These are phyloP conservation scores for Rehmannia glutinosa DNA, from an alignment of 257 asterid species.

Conservation along the genomic window DNA sequence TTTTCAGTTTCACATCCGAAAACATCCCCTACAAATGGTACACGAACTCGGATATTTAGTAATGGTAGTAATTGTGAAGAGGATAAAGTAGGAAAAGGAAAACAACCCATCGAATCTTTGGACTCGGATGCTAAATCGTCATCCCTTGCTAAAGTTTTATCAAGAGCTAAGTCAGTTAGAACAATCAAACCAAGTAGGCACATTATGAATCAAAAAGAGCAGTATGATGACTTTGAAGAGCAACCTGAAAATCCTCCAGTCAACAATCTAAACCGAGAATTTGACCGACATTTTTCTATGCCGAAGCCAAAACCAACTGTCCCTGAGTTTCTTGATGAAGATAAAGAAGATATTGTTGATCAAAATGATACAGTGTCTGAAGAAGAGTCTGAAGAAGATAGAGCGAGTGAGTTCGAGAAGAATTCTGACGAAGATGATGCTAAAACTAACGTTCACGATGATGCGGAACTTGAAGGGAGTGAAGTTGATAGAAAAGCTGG, in stretches of 20 bases:
- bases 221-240: conserved; percentile 20
- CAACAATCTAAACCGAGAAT: conserved; percentile 20
- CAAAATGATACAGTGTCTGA: conserved; percentile 15
- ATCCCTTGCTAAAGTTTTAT: conserved; percentile 27
- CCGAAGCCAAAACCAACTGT: conserved; percentile 37
- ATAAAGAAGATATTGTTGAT: conserved; percentile 22
- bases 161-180: conserved; percentile 75
- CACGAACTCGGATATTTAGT: conserved; percentile 23
- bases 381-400: conserved; percentile 26
- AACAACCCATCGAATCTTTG: conserved; percentile 22
- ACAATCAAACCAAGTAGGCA: conserved; percentile 45
- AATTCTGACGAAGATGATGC: conserved; percentile 36
- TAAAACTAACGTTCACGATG: conserved; percentile 22
- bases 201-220: conserved; percentile 27
- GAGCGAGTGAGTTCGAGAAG: conserved; percentile 24
- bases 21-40: conserved; percentile 12
- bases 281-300: conserved; percentile 17
- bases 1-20: conserved; percentile 22
- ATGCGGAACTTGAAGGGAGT: conserved; percentile 57
- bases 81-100: conserved; percentile 29
- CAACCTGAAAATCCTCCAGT: conserved; percentile 18
- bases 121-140: conserved; percentile 37
- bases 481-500: conserved; percentile 96
- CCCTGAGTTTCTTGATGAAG: conserved; percentile 27
- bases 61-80: conserved; percentile 22